Percentiles rank a stretch among this genome's conserved stretches.
These are phyloP conservation scores for Sporothrix inflata DNA, from an alignment of 2,329 filamentous ascomycete species.

Conservation along the genomic window DNA sequence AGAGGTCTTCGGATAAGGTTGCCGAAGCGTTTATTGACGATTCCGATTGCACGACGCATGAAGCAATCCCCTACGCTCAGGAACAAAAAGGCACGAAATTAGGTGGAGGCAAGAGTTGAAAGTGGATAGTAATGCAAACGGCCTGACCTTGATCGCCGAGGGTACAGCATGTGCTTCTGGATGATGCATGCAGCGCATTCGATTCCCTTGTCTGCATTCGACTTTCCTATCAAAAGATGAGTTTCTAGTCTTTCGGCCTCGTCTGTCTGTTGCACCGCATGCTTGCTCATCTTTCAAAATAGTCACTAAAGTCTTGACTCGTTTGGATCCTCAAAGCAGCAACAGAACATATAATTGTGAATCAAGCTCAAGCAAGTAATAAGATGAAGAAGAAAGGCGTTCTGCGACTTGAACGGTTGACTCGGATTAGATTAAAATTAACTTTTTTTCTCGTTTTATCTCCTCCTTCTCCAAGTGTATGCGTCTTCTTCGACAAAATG, in stretches of 20 bases:
- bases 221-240: no score
- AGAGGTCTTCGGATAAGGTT: not conserved
- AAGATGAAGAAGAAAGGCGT: not conserved
- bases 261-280: not conserved
- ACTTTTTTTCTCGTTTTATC: not conserved
- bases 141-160: conserved; percentile 7
- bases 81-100: not conserved
- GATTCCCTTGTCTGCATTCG: not conserved
- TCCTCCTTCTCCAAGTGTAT: not conserved
- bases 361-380: not conserved
- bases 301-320: not conserved
- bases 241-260: not conserved
- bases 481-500: not conserved
- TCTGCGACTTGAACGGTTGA: not conserved
- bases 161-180: conserved; percentile 5
- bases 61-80: not conserved
- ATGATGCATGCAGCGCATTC: not conserved
- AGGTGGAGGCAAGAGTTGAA: not conserved
- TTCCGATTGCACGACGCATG: conserved; percentile 1
- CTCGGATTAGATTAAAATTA: not conserved
- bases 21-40: not conserved
- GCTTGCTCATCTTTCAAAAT: not conserved
- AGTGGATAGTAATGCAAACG: not conserved
- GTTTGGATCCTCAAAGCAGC: not conserved
- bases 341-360: not conserved